A percentile compares a stretch with the other conserved stretches of the same genome.
Conservation (phyloP, 306 rosid species). For the Heteromeles arbutifolia region DNA sequence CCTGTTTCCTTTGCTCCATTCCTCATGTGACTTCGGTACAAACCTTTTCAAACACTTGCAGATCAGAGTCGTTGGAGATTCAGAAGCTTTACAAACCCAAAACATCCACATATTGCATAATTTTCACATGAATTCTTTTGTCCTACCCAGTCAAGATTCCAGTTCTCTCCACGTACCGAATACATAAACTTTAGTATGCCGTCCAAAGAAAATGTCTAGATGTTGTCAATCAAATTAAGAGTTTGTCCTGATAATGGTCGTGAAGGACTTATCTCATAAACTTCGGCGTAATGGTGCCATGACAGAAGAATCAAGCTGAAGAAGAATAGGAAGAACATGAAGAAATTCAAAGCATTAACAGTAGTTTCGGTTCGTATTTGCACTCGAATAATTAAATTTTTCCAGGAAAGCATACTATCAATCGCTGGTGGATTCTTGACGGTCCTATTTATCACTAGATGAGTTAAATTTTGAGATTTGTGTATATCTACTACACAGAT, state of each 20-base stretch:
- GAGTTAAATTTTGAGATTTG: no score
- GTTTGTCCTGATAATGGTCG: conserved; percentile 3
- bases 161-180: background rate
- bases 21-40: background rate
- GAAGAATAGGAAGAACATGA: background rate
- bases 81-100: background rate
- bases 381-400: no score
- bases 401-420: no score
- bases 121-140: background rate
- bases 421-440: no score
- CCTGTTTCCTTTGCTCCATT: conserved; percentile 8
- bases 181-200: background rate
- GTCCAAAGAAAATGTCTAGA: conserved; percentile 10
- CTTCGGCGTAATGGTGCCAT: background rate
- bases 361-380: no score
- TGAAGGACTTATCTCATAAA: conserved; percentile 9
- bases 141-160: background rate
- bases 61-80: background rate
- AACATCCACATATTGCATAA: conserved; percentile 8
- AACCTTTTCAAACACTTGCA: conserved; percentile 14
- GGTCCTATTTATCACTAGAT: no score
- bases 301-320: background rate
- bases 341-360: background rate
- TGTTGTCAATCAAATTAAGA: background rate
- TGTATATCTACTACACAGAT: no score